Percentiles rank a stretch among this genome's conserved stretches.
Conservation (phyloP, 2,329 filamentous ascomycete genomes). For the Trichoderma guizhouense region DNA sequence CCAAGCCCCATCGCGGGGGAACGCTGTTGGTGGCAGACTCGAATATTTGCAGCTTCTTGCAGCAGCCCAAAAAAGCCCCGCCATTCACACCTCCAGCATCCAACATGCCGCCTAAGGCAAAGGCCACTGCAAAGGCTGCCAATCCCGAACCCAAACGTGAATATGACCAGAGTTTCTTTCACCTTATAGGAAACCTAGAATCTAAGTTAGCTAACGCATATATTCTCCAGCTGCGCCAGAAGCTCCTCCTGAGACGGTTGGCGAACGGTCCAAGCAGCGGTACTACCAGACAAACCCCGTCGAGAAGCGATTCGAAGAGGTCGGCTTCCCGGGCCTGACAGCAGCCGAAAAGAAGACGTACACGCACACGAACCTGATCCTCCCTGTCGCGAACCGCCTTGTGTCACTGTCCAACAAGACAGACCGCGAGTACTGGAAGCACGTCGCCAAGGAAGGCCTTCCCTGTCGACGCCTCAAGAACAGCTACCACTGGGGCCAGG, state of each 20-base stretch:
- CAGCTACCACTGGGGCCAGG: slow-evolving; percentile 48
- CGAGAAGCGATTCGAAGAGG: slow-evolving; percentile 43
- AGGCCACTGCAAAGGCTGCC: slow-evolving; percentile 22
- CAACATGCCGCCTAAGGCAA: slow-evolving; percentile 27
- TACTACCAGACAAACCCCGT: slow-evolving; percentile 51
- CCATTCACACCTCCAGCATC: slow-evolving; percentile 20
- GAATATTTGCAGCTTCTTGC: not conserved
- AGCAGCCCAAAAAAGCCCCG: slow-evolving; percentile 17
- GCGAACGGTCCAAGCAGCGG: slow-evolving; percentile 45
- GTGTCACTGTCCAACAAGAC: slow-evolving; percentile 43
- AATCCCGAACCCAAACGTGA: slow-evolving; percentile 26
- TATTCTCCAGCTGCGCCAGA: slow-evolving; percentile 28
- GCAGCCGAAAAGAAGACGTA: slow-evolving; percentile 49
- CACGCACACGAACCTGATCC: slow-evolving; percentile 45
- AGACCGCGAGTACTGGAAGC: slow-evolving; percentile 57
- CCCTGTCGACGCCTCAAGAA: slow-evolving; percentile 44
- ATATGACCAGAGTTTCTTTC: not conserved
- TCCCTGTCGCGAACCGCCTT: slow-evolving; percentile 36
- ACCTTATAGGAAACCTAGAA: not conserved
- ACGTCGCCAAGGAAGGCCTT: slow-evolving; percentile 49
- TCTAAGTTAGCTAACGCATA: not conserved
- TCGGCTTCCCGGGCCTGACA: slow-evolving; percentile 45
- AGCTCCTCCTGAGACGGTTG: slow-evolving; percentile 43
- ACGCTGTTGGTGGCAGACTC: not conserved
- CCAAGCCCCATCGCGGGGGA: slow-evolving; percentile 4